phyloP scores from a whole-genome alignment of 148 eudicot genomes.

The Fagopyrum esculentum region DNA sequence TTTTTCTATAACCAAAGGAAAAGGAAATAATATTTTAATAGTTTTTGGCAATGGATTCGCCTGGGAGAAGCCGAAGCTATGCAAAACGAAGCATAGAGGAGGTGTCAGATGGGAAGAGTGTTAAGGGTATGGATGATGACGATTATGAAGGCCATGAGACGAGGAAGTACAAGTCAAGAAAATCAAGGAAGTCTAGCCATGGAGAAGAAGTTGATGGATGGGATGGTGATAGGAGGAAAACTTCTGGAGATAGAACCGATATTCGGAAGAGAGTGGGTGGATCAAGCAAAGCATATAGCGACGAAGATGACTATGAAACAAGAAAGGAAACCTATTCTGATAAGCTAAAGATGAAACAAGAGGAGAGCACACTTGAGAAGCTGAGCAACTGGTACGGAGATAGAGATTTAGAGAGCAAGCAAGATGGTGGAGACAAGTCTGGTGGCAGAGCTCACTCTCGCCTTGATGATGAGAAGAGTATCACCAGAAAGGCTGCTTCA shows the following conservation, averaged over 20 bases:
- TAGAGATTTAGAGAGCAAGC: conserved; percentile 54
- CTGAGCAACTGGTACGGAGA: conserved; percentile 85
- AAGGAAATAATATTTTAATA: not conserved
- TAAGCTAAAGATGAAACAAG: conserved; percentile 46
- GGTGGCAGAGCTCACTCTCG: conserved; percentile 35
- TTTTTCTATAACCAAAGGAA: not conserved
- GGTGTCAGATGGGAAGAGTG: conserved; percentile 34
- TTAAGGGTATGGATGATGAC: conserved; percentile 33
- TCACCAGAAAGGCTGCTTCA: conserved; percentile 31
- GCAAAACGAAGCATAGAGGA: conserved; percentile 34
- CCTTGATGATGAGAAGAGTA: conserved; percentile 51
- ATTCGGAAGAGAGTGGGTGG: conserved; percentile 47
- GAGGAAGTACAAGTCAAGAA: conserved; percentile 54
- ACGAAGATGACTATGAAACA: conserved; percentile 50
- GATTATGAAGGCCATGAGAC: conserved; percentile 52
- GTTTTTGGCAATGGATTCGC: conserved; percentile 39
- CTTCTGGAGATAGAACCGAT: conserved; percentile 50
- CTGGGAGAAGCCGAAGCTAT: conserved; percentile 29
- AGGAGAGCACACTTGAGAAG: conserved; percentile 65
- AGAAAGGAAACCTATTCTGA: conserved; percentile 50
- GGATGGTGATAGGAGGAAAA: conserved; percentile 52
- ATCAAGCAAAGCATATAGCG: conserved; percentile 48
- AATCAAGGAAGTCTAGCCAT: conserved; percentile 42
- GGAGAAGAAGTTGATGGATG: conserved; percentile 53
- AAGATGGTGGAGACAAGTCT: conserved; percentile 47